Evolutionary conservation across 345 rosid species (phyloP), one percentile per base, ranked within the genome.

Genomic region (Moricandia arvensis): DNA sequence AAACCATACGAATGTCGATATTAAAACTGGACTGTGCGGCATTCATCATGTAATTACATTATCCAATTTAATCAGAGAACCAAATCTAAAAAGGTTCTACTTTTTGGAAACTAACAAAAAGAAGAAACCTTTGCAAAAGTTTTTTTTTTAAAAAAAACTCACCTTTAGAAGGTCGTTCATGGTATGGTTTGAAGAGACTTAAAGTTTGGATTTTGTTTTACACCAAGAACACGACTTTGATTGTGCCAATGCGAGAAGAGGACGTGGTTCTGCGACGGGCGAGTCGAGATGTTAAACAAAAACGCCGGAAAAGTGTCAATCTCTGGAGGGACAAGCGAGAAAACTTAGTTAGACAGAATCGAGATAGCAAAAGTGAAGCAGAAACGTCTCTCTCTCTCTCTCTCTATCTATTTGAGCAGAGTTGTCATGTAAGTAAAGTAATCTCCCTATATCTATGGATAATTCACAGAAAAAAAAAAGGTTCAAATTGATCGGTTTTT

Each of bases 81-180:
- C 55, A 43, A 2, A 33, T 37, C 43, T 37, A 31, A 31, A 67
- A 49, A 69, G 3, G 37, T 71, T 7, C 15, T 55, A 43, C 59
- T 29, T 74, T 43, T 66, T 7, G 59, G 17, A 53, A 54, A 1
- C 10, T 7, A 34, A 34, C 10, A 34, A 34, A 34, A 34, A 34
- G 38, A 34, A 34, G 43, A 38, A 37, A 37, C 12, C 43, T 37
- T 9, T 37, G 43, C 43, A 0, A 1, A 34, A n/a, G n/a, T n/a
- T n/a, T n/a, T n/a, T n/a, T n/a, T n/a, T 6, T 0, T 34, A 34
- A 34, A 37, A 37, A 9, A 8, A 60, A n/a, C 73, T 67, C 29
- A 78, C 81, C 81, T 78, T 78, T 2, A 78, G 81, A 78, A 78
- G 81, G 73, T 78, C 81, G 12, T 78, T 78, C 81, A 78, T 78